These are phyloP conservation scores for Cercospora sojina DNA, from an alignment of 2,329 filamentous ascomycete genomes.

Conservation along the genomic window DNA sequence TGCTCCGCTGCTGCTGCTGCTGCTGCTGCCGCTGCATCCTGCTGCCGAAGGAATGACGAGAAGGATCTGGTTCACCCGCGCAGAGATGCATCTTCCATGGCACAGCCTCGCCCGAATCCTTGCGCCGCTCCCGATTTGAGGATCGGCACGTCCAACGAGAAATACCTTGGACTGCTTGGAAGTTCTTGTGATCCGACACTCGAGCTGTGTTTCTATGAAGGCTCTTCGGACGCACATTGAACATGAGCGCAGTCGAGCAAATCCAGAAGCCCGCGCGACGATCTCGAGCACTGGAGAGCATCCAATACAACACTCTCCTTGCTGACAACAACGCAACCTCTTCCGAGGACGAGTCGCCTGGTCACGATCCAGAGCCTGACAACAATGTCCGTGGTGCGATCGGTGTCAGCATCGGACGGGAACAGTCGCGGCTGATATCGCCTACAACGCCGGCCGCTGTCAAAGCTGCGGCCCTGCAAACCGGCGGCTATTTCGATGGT, in stretches of 20 bases:
- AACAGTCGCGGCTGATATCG: constrained; percentile 57
- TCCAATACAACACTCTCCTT: constrained; percentile 44
- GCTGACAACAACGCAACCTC: constrained; percentile 43
- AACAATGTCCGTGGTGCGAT: constrained; percentile 50
- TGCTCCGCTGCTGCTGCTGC: background rate
- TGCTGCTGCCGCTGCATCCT: background rate
- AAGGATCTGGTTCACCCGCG: background rate
- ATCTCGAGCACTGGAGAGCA: constrained; percentile 42
- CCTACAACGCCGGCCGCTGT: constrained; percentile 59
- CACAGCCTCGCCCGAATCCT: background rate
- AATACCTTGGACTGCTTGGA: background rate
- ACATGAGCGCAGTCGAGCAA: background rate
- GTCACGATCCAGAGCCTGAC: constrained; percentile 27
- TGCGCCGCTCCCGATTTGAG: background rate
- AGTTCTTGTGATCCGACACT: background rate
- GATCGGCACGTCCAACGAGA: background rate
- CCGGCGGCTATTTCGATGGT: constrained; percentile 48
- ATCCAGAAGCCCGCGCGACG: background rate
- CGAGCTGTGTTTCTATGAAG: background rate
- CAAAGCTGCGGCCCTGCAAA: constrained; percentile 55
- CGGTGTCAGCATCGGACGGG: constrained; percentile 59
- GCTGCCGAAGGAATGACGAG: background rate
- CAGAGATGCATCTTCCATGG: background rate
- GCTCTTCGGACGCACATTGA: background rate
- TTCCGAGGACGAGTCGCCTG: constrained; percentile 45